These are phyloP conservation scores for Psilocybe sp. DNA, from an alignment of 768 basidiomycete genomes.

Conservation along the genomic window DNA sequence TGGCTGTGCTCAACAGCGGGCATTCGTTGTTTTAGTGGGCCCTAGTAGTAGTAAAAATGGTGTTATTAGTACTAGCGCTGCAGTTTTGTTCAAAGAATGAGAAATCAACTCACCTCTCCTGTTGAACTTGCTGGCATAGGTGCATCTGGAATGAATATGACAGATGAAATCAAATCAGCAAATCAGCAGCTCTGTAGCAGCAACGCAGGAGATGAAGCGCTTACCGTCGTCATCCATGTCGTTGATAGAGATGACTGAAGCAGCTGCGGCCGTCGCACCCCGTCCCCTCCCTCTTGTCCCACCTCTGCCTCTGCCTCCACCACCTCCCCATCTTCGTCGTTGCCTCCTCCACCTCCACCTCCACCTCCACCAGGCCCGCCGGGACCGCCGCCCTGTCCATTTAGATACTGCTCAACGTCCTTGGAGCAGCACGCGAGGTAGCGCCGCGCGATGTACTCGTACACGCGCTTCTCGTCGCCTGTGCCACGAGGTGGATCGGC, in stretches of 20 bases:
- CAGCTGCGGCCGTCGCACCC: conserved; percentile 1
- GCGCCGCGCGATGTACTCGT: conserved; percentile 88
- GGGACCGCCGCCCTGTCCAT: conserved; percentile 34
- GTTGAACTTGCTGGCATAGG: too few relatives aligned
- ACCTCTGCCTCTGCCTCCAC: conserved; percentile 33
- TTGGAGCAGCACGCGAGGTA: conserved; percentile 93
- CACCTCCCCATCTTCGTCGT: conserved; percentile 24
- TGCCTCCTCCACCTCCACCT: conserved; percentile 32
- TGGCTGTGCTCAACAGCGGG: too few relatives aligned
- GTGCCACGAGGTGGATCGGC: conserved; percentile 94
- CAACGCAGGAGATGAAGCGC: neutral
- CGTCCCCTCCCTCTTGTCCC: conserved; percentile 29
- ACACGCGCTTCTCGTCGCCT: conserved; percentile 94
- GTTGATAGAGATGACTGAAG: conserved; percentile 6
- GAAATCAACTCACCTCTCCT: too few relatives aligned
- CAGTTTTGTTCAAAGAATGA: too few relatives aligned
- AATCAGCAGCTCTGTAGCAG: neutral
- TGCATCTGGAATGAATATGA: neutral
- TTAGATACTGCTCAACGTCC: conserved; percentile 62
- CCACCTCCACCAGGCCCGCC: conserved; percentile 36
- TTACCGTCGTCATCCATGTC: conserved; percentile 14
- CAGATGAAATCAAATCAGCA: neutral
- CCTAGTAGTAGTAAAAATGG: too few relatives aligned
- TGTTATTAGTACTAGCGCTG: too few relatives aligned
- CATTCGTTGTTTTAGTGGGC: too few relatives aligned